phyloP scores from a whole-genome alignment of 1,284 basidiomycete species.

The Cutaneotrichosporon sp. region DNA sequence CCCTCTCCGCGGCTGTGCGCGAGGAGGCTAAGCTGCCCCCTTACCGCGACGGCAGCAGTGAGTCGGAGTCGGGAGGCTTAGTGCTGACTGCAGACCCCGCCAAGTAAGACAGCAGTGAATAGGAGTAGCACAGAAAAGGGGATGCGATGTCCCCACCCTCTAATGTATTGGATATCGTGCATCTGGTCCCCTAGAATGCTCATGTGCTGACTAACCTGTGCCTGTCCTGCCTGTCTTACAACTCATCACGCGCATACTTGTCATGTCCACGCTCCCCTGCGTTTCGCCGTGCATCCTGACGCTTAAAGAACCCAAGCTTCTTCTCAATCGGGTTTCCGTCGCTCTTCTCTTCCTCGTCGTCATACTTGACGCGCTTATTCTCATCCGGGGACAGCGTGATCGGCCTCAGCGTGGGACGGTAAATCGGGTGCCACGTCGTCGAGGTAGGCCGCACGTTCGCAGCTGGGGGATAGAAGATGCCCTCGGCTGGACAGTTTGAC shows the following conservation, averaged over 20 bases:
- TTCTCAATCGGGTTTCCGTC: no score
- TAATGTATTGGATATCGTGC: no score
- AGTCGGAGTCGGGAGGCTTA: no score
- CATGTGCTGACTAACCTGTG: no score
- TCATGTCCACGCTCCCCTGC: conserved; percentile 5
- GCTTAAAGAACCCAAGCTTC: conserved; percentile 42
- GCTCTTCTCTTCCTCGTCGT: conserved; percentile 18
- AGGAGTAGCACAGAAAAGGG: no score
- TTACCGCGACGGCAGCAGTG: no score
- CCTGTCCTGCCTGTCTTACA: no score
- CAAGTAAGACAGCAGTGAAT: no score
- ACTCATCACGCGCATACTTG: conserved; percentile 6
- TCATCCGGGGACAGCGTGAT: conserved; percentile 40
- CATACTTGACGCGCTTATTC: conserved; percentile 26
- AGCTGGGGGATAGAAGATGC: conserved; percentile 42
- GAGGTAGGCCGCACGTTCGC: conserved; percentile 24
- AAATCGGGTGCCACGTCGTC: conserved; percentile 40
- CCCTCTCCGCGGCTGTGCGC: conserved; percentile 20
- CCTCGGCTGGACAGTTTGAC: conserved; percentile 41
- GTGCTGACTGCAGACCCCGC: no score
- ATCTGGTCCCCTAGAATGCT: no score
- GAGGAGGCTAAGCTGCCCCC: conserved; percentile 24
- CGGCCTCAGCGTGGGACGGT: conserved; percentile 41
- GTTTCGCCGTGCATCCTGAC: conserved; percentile 21
- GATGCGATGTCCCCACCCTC: no score